These are phyloP conservation scores for Phytophthora hybrid DNA, from an alignment of 352 stramenopile genomes.

Conservation along the genomic window DNA sequence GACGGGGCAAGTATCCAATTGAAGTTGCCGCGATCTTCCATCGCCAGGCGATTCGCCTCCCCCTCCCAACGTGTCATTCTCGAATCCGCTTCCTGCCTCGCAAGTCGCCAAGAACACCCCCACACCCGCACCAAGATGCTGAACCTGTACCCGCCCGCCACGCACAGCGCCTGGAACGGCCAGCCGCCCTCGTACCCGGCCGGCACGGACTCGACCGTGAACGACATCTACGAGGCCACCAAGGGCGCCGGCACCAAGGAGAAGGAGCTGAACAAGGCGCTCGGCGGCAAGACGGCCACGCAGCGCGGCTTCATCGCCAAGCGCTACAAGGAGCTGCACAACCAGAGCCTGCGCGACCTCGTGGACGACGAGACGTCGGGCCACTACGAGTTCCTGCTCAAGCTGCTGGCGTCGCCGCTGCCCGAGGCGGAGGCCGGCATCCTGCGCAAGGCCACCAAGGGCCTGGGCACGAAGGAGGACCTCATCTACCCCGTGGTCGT, in stretches of 20 bases:
- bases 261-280: constrained; percentile 59
- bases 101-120: constrained; percentile 24
- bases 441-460: constrained; percentile 72
- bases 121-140: constrained; percentile 49
- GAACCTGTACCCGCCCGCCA: constrained; percentile 81
- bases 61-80: constrained; percentile 3
- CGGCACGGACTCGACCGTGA: constrained; percentile 60
- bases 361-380: constrained; percentile 69
- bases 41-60: too few relatives aligned
- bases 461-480: constrained; percentile 67
- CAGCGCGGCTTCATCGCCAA: constrained; percentile 71
- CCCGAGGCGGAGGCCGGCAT: constrained; percentile 74
- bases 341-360: constrained; percentile 62
- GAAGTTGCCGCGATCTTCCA: neutral
- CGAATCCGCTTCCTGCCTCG: constrained; percentile 28
- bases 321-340: constrained; percentile 80
- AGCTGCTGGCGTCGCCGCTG: constrained; percentile 61
- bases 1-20: constrained; percentile 19
- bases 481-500: constrained; percentile 73
- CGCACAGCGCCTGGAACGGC: constrained; percentile 74
- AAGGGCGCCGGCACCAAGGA: constrained; percentile 78
- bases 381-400: constrained; percentile 74
- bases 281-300: constrained; percentile 70
- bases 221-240: constrained; percentile 75
- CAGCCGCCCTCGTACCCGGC: constrained; percentile 46